Conservation (phyloP, 768 basidiomycete species). For the Calocera viscosa region DNA sequence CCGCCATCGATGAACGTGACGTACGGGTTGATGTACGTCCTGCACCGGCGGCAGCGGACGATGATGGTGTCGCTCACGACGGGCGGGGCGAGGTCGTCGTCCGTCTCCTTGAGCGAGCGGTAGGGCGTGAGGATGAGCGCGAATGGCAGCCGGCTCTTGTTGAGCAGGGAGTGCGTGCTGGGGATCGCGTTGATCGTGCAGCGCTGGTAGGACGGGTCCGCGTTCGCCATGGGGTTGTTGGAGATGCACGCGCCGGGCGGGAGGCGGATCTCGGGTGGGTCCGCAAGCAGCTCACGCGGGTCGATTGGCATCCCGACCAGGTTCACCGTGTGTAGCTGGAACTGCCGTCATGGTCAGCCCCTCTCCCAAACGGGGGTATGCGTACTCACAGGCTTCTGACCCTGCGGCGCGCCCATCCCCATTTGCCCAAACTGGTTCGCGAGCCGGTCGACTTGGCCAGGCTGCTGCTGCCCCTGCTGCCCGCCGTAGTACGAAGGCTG, state of each 20-base stretch:
- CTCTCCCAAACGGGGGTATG: neutral
- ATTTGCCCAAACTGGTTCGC: conserved; percentile 81
- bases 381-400: conserved; percentile 43
- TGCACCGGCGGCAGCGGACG: conserved; percentile 87
- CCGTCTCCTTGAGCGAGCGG: conserved; percentile 62
- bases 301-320: conserved; percentile 87
- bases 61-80: conserved; percentile 88
- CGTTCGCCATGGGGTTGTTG: conserved; percentile 64
- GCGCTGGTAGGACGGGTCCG: conserved; percentile 84
- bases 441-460: conserved; percentile 41
- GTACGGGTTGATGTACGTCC: conserved; percentile 95
- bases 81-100: conserved; percentile 39
- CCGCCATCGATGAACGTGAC: conserved; percentile 98
- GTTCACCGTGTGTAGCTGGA: conserved; percentile 76
- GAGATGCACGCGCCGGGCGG: conserved; percentile 75
- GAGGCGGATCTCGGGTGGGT: conserved; percentile 80
- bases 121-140: conserved; percentile 85
- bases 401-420: conserved; percentile 47
- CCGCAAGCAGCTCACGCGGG: conserved; percentile 63
- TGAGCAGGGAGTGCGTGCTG: conserved; percentile 71
- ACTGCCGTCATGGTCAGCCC: conserved; percentile 23
- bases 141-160: conserved; percentile 83
- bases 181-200: conserved; percentile 87
- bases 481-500: conserved; percentile 39
- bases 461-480: conserved; percentile 26